phyloP scores from a whole-genome alignment of 306 rosid species.

The Inga laurina region DNA sequence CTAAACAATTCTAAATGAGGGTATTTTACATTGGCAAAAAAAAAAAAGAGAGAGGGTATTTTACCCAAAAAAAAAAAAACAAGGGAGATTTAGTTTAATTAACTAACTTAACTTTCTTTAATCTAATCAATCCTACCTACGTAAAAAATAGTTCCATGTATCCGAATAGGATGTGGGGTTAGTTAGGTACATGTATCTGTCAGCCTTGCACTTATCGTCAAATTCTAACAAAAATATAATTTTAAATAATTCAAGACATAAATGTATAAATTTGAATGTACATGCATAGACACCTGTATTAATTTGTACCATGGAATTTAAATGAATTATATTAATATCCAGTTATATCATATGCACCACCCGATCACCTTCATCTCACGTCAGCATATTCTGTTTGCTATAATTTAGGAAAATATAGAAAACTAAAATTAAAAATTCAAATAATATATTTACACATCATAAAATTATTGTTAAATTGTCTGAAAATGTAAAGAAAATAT shows the following conservation, averaged over 20 bases:
- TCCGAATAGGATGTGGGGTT: background rate
- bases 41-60: no score
- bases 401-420: background rate
- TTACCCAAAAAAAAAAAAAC: no score
- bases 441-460: background rate
- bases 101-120: no score
- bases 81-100: no score
- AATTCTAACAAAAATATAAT: background rate
- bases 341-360: background rate
- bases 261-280: background rate
- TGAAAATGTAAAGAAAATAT: no score
- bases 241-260: background rate
- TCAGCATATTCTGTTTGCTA: background rate
- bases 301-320: no score
- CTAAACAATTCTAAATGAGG: no score
- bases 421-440: background rate
- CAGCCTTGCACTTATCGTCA: background rate
- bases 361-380: background rate
- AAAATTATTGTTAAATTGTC: no score
- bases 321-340: no score
- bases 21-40: no score
- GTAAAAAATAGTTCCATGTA: no score
- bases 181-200: background rate
- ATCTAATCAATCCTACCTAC: no score
- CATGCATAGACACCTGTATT: background rate